Base-by-base conservation (phyloP, 1,284 basidiomycete species). In the Ustilago sp. region DNA sequence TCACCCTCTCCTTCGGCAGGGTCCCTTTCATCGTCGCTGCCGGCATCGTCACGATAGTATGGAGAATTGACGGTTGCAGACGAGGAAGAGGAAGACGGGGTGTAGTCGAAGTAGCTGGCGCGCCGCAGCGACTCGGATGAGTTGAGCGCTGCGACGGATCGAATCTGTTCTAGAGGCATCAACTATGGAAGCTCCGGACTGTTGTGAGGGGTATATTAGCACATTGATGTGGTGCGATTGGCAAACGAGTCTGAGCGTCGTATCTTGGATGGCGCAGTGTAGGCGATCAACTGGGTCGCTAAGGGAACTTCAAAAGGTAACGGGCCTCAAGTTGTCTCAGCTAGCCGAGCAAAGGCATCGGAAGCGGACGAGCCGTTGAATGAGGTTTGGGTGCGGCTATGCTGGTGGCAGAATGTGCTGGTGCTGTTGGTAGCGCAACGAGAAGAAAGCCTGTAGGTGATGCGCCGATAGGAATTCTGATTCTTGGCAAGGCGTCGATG, bases 151-250 rank as follows among this genome's bases (percentile, higher is more conserved):
- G 70, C 63, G 63, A 63, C 74, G 28, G 77, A 60, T 43, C 71
- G 64, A 48, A 79, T 79, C 69, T 79, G 77, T 63, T 79, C 77
- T 13, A 79, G 64, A 56, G 77, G 77, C 77, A 79, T 79, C 52
- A 41, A 43, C 59, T 58, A 45, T 28, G 48, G 62, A 54, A 45
- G 55, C 57, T 54, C 12, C 41, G 9, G 28, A 12, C 28, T 48
- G 19, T 19, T n/a, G 34, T 19, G 58, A 34, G n/a, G 61, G 65
- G 60, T 64, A 57, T 63, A 56, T 54, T 34, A 64, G 61, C 50
- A 55, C 70, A 73, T 73, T 52, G 38, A 54, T 15, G 38, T 38
- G 48, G 15, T 45, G 38, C 45, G 48, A 17, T 45, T 19, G 28
- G 5, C 7, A 4, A 19, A 19, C 43, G 15, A 45, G n/a, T 45